Base-by-base conservation (phyloP, 75 land plant species). In the Chamaecyparis obtusa region DNA sequence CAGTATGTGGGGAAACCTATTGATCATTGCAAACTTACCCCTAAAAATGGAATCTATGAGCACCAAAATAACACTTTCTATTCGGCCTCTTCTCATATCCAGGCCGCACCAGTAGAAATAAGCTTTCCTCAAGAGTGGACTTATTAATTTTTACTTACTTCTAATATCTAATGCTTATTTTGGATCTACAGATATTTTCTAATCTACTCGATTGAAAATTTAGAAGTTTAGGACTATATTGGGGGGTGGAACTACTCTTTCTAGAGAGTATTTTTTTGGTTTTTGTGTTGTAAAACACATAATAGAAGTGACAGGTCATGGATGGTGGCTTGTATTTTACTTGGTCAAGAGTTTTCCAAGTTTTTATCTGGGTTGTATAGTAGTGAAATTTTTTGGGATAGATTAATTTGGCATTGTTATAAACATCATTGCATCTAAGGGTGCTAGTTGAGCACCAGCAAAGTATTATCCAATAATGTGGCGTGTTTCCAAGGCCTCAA, bases 121-220 rank as follows among this genome's bases (percentile, higher is more conserved):
- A 60, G 87, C 49, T 87, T 94, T 15, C 94, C 94, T 33, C 87
- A 88, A 9, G 94, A 93, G 81, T 94, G 95, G 95, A 94, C 94
- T 32, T 94, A 94, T 54, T 93, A 46, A 90, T 41, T 32, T 43
- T 37, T 10, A 55, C 37, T 37, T 5, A 84, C 79, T 51, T 24
- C 85, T 60, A 46, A 46, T 81, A 81, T 27, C 30, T 46, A 44
- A 81, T 44, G 83, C 48, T 81, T 81, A 46, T 81, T 46, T 81
- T 27, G 30, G 51, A 44, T 24, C 15, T 46, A 46, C 33, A 46
- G 51, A 81, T 81, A 46, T 27, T 81, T 44, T 44, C 83, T 81
- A 46, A 81, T 81, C 83, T 81, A 81, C 24, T 46, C 46, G 49
- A 81, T 46, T 81, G 41, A 81, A 81, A 19, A 43, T 24, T 44